phyloP scores from a whole-genome alignment of 2,329 filamentous ascomycete species.

The Acephala macrosclerotiorum region DNA sequence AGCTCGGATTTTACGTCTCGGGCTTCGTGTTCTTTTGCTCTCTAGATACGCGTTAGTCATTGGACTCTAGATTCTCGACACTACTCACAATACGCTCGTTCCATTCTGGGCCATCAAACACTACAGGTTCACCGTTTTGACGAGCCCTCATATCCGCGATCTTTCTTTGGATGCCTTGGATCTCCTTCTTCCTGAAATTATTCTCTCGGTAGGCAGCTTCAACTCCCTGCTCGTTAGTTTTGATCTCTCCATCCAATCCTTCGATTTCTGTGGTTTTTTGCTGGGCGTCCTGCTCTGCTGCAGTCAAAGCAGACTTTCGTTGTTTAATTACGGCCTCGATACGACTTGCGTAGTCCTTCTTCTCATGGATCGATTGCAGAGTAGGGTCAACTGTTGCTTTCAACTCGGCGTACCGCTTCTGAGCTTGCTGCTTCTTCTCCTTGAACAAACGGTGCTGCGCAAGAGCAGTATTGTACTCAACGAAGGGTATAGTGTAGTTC shows the following conservation, averaged over 20 bases:
- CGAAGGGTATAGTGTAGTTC: slow-evolving; percentile 69
- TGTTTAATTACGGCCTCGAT: slow-evolving; percentile 63
- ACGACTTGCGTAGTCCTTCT: slow-evolving; percentile 69
- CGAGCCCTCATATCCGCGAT: slow-evolving; percentile 71
- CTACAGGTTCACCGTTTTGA: slow-evolving; percentile 65
- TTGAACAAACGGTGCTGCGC: slow-evolving; percentile 59
- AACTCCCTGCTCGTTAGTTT: slow-evolving; percentile 51
- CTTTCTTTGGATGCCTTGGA: slow-evolving; percentile 56
- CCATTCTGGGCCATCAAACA: slow-evolving; percentile 74
- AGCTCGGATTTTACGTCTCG: slow-evolving; percentile 57
- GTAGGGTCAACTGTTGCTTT: slow-evolving; percentile 71
- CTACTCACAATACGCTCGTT: slow-evolving; percentile 74
- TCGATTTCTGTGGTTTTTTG: slow-evolving; percentile 52
- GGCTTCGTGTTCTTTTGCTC: slow-evolving; percentile 63
- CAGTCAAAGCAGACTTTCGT: slow-evolving; percentile 61
- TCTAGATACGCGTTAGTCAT: slow-evolving; percentile 45
- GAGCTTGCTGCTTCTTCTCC: slow-evolving; percentile 59
- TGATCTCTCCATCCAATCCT: slow-evolving; percentile 49
- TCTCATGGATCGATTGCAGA: slow-evolving; percentile 71
- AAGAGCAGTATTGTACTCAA: slow-evolving; percentile 67
- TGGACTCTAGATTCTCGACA: neutral
- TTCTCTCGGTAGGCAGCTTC: slow-evolving; percentile 60
- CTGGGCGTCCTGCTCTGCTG: slow-evolving; percentile 60
- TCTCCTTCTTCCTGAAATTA: slow-evolving; percentile 56
- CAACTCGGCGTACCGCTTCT: slow-evolving; percentile 64